These are phyloP conservation scores for Trametes gibbosa DNA, from an alignment of 768 basidiomycete genomes.

Conservation along the genomic window DNA sequence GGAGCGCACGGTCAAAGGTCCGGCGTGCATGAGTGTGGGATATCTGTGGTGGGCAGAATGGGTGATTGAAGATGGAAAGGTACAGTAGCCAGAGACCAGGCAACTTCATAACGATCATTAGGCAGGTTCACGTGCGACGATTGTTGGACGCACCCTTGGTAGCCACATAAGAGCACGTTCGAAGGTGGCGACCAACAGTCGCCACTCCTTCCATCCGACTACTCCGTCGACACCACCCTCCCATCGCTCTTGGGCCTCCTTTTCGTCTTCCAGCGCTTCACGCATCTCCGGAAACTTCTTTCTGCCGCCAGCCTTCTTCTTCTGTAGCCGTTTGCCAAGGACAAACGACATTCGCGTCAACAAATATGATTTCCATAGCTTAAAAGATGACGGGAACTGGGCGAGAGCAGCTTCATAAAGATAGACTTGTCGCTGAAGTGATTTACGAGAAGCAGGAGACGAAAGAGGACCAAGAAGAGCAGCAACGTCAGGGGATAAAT, in stretches of 20 bases:
- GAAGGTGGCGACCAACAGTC: slow-evolving; percentile 77
- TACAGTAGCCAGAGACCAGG: slow-evolving; percentile 95
- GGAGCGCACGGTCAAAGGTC: slow-evolving; percentile 91
- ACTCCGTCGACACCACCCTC: slow-evolving; percentile 81
- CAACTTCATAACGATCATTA: slow-evolving; percentile 48
- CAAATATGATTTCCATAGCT: slow-evolving; percentile 94
- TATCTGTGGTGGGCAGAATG: slow-evolving; percentile 78
- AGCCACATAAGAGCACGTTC: slow-evolving; percentile 95
- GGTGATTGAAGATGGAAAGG: slow-evolving; percentile 85
- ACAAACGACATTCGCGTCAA: slow-evolving; percentile 82
- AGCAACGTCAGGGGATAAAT: slow-evolving; percentile 48
- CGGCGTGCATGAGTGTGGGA: slow-evolving; percentile 88
- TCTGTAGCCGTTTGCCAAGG: slow-evolving; percentile 67
- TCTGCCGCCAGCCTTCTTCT: slow-evolving; percentile 79
- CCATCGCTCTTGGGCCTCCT: slow-evolving; percentile 81
- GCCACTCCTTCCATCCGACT: slow-evolving; percentile 98
- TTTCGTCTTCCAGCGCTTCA: slow-evolving; percentile 84
- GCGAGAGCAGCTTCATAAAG: slow-evolving; percentile 91
- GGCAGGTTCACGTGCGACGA: not conserved
- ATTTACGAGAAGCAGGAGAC: slow-evolving; percentile 65
- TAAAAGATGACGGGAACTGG: slow-evolving; percentile 88
- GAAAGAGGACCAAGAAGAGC: slow-evolving; percentile 77
- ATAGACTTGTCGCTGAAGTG: slow-evolving; percentile 81
- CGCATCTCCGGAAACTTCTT: slow-evolving; percentile 92
- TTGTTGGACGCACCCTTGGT: slow-evolving; percentile 62